Conservation (phyloP, 352 stramenopile genomes). For the Pythium oligandrum region DNA sequence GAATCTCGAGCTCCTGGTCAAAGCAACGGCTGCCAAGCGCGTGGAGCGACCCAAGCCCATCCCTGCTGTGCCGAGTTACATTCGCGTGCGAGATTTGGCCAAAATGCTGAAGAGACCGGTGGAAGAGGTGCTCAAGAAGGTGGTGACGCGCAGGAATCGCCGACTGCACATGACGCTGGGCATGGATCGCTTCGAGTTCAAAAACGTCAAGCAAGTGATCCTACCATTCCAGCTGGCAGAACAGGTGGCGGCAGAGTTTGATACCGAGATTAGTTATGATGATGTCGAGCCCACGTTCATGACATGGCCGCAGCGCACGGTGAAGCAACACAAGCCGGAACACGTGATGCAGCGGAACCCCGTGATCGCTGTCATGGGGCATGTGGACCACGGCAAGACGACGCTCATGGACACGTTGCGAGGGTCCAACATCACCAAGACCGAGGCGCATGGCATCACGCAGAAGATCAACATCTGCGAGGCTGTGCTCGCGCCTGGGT, state of each 20-base stretch:
- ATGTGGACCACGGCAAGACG: slow-evolving; percentile 99
- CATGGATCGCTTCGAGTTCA: slow-evolving; percentile 52
- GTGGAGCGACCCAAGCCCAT: no score
- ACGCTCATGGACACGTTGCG: slow-evolving; percentile 98
- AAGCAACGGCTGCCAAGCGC: no score
- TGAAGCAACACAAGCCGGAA: slow-evolving; percentile 14
- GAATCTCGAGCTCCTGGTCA: not conserved
- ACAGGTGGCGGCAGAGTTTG: slow-evolving; percentile 44
- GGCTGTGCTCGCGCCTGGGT: slow-evolving; percentile 75
- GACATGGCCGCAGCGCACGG: slow-evolving; percentile 15
- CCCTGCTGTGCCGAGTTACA: slow-evolving; percentile 37
- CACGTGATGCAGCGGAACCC: slow-evolving; percentile 76
- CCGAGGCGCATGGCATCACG: slow-evolving; percentile 98
- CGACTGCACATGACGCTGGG: slow-evolving; percentile 51
- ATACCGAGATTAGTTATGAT: slow-evolving; percentile 42
- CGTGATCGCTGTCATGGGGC: slow-evolving; percentile 99
- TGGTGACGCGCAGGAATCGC: slow-evolving; percentile 49
- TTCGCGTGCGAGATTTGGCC: slow-evolving; percentile 69
- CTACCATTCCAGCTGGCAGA: slow-evolving; percentile 61
- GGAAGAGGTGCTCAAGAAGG: slow-evolving; percentile 66
- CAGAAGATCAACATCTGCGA: slow-evolving; percentile 98
- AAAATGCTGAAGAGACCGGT: slow-evolving; percentile 61
- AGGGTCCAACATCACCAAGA: slow-evolving; percentile 80
- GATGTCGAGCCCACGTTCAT: slow-evolving; percentile 51
- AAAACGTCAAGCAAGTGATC: slow-evolving; percentile 72